A percentile compares a stretch with the other conserved stretches of the same genome.
These are phyloP conservation scores for Amanita rimosa DNA, from an alignment of 768 basidiomycete genomes.

Conservation along the genomic window DNA sequence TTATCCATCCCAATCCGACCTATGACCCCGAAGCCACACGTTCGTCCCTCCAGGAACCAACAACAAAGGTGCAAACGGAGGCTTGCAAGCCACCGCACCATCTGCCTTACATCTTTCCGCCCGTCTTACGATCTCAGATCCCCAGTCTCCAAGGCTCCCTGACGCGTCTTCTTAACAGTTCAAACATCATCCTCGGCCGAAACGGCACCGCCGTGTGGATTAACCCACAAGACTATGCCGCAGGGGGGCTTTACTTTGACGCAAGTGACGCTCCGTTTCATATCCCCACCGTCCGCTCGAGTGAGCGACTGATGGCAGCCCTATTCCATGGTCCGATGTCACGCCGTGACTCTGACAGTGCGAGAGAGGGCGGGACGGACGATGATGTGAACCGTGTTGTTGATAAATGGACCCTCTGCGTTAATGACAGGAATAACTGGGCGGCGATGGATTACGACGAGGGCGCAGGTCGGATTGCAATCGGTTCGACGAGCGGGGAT, in stretches of 20 bases:
- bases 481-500: slow-evolving; percentile 38
- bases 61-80: neutral
- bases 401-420: slow-evolving; percentile 21
- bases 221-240: slow-evolving; percentile 37
- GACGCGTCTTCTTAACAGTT: slow-evolving; percentile 32
- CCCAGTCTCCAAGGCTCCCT: slow-evolving; percentile 29
- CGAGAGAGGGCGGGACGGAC: slow-evolving; percentile 1
- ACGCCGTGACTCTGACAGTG: neutral
- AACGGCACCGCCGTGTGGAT: slow-evolving; percentile 56
- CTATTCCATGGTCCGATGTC: slow-evolving; percentile 2
- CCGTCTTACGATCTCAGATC: slow-evolving; percentile 23
- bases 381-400: slow-evolving; percentile 9
- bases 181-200: slow-evolving; percentile 38
- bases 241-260: slow-evolving; percentile 21
- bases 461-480: slow-evolving; percentile 35
- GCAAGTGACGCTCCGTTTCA: slow-evolving; percentile 12
- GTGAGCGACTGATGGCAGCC: neutral
- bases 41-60: neutral
- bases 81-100: neutral
- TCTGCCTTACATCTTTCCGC: slow-evolving; percentile 37
- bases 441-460: slow-evolving; percentile 55
- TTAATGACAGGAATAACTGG: slow-evolving; percentile 32
- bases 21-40: slow-evolving; percentile 8
- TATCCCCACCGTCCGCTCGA: slow-evolving; percentile 3
- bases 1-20: slow-evolving; percentile 25